A percentile compares a stretch with the other conserved stretches of the same genome.
These are phyloP conservation scores for Cupressus sempervirens DNA, from an alignment of 75 land plant genomes.

Conservation along the genomic window DNA sequence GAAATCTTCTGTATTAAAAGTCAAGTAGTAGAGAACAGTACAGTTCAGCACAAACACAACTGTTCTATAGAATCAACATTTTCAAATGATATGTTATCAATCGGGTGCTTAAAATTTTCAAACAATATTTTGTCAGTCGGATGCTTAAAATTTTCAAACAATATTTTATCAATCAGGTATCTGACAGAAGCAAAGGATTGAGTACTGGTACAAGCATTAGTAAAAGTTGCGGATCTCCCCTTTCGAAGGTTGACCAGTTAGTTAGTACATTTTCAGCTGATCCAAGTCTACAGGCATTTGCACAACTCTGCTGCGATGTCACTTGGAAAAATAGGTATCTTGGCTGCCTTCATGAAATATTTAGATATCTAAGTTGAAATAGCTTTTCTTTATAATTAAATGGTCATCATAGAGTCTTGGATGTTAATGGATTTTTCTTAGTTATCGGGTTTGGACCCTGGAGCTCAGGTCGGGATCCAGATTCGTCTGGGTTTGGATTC, in stretches of 20 bases:
- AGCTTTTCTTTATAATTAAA: not conserved
- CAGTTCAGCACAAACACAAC: not conserved
- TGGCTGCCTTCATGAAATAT: not conserved
- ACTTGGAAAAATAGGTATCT: slow-evolving; percentile 53
- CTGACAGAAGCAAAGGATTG: slow-evolving; percentile 24
- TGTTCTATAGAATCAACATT: not conserved
- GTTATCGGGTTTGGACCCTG: too few species aligned
- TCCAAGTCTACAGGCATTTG: slow-evolving; percentile 94
- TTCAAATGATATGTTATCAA: not conserved
- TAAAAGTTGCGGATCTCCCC: slow-evolving; percentile 13
- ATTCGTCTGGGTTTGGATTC: too few species aligned
- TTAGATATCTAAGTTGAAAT: not conserved
- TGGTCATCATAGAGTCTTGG: not conserved
- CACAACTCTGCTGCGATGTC: slow-evolving; percentile 74
- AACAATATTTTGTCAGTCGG: too few species aligned
- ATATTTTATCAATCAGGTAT: slow-evolving; percentile 36
- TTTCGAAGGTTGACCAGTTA: slow-evolving; percentile 71
- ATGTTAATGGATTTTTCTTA: not conserved
- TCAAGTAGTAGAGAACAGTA: not conserved
- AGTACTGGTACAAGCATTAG: slow-evolving; percentile 11
- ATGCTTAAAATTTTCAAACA: not conserved
- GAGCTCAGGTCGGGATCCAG: too few species aligned
- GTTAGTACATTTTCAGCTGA: slow-evolving; percentile 93
- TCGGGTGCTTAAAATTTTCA: too few species aligned
- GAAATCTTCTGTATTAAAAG: not conserved